Evolutionary conservation across 192 early-diverging fungal species (phyloP).

Genomic region (Entophlyctis luteolus): DNA sequence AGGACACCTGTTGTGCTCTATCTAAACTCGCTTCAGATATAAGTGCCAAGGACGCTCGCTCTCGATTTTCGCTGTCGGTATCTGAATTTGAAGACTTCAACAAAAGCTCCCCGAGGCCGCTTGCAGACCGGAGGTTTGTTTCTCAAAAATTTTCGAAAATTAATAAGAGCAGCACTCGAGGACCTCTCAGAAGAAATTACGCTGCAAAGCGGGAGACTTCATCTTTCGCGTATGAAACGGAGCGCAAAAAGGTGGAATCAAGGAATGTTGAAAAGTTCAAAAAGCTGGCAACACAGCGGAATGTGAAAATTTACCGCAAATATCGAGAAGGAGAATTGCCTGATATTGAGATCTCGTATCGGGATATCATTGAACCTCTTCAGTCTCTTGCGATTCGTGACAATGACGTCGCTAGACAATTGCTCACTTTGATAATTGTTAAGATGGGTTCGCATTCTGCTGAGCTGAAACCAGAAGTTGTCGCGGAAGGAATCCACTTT

Average conservation of each 20-base stretch:
- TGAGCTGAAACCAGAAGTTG: constrained; percentile 2
- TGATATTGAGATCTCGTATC: constrained; percentile 67
- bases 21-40: constrained; percentile 16
- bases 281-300: constrained; percentile 38
- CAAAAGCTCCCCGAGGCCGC: background rate
- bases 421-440: constrained; percentile 13
- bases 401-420: constrained; percentile 51
- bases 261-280: constrained; percentile 38
- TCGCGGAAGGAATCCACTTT: background rate
- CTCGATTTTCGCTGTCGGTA: constrained; percentile 12
- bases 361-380: constrained; percentile 66
- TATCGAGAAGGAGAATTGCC: constrained; percentile 74
- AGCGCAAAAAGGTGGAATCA: constrained; percentile 34
- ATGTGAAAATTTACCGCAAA: constrained; percentile 56
- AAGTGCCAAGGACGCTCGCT: constrained; percentile 18
- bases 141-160: background rate
- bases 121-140: background rate
- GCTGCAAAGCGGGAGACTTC: background rate
- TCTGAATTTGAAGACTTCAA: constrained; percentile 26
- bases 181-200: background rate
- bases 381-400: constrained; percentile 56
- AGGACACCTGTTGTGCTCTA: background rate
- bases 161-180: background rate
- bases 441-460: background rate
- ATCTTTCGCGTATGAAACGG: constrained; percentile 47